Evolutionary conservation across 1,284 basidiomycete species (phyloP).

Genomic region (Entoloma clypeatum): DNA sequence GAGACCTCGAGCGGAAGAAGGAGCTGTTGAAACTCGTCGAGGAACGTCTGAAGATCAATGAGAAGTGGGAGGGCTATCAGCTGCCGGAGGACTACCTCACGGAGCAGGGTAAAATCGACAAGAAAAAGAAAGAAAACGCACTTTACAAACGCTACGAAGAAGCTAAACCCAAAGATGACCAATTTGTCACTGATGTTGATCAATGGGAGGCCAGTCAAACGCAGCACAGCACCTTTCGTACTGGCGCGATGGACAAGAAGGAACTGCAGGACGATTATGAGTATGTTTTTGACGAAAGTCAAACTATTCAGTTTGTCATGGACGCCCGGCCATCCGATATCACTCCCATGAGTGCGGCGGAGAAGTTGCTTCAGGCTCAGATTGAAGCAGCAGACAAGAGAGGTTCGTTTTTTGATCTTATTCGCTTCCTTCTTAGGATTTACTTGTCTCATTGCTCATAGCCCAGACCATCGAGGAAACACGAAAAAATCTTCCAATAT

Average conservation of each 20-base stretch:
- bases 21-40: constrained; percentile 91
- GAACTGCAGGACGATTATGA: constrained; percentile 86
- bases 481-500: constrained; percentile 89
- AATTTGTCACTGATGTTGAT: constrained; percentile 95
- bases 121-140: constrained; percentile 92
- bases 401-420: constrained; percentile 48
- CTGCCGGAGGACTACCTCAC: constrained; percentile 97
- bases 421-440: background rate
- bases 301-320: constrained; percentile 95
- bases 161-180: constrained; percentile 80
- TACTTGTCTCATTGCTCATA: constrained; percentile 26
- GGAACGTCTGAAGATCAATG: constrained; percentile 89
- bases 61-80: constrained; percentile 92
- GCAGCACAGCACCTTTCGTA: constrained; percentile 82
- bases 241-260: constrained; percentile 85
- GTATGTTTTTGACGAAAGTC: constrained; percentile 97
- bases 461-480: constrained; percentile 88
- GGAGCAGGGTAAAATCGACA: constrained; percentile 98
- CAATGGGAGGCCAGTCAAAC: constrained; percentile 95
- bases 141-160: constrained; percentile 96
- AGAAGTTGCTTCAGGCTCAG: constrained; percentile 81
- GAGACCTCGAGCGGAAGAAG: constrained; percentile 88
- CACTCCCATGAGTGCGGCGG: constrained; percentile 74
- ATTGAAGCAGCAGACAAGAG: constrained; percentile 91
- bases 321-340: constrained; percentile 75